phyloP scores from a whole-genome alignment of 495 filamentous ascomycete species.

The Beverwykella pulmonaria region DNA sequence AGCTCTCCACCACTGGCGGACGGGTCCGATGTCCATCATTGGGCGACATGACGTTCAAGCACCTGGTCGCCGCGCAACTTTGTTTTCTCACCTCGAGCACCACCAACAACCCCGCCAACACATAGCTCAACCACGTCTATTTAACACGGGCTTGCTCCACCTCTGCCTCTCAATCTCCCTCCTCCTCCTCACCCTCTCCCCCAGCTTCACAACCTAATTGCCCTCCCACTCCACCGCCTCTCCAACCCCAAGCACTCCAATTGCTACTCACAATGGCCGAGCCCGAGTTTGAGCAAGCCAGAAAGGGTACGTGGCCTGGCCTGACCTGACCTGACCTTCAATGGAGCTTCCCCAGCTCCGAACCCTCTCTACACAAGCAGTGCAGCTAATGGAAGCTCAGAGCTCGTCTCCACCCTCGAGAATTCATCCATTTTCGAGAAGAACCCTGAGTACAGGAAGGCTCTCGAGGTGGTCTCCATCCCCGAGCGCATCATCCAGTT shows the following conservation, averaged over 20 bases:
- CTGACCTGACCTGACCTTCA: conserved; percentile 1
- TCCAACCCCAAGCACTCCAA: conserved; percentile 6
- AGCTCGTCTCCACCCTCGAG: conserved; percentile 92
- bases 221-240: background rate
- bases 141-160: conserved; percentile 8
- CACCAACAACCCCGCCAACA: conserved; percentile 8
- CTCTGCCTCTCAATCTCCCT: background rate
- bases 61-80: conserved; percentile 17
- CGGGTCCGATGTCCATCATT: background rate
- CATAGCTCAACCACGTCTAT: conserved; percentile 10
- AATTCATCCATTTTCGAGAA: conserved; percentile 90
- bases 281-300: conserved; percentile 99
- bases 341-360: background rate
- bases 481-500: conserved; percentile 97
- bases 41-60: conserved; percentile 15
- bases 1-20: conserved; percentile 16
- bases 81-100: conserved; percentile 10
- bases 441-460: conserved; percentile 90
- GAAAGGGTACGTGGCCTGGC: conserved; percentile 68
- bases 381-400: conserved; percentile 50
- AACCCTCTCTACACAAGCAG: background rate
- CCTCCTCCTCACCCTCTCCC: background rate
- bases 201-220: background rate
- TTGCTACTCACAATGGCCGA: conserved; percentile 51
- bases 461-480: conserved; percentile 82